Conservation (phyloP, 2,329 filamentous ascomycete genomes). For the Verticillium zaregamsianum region DNA sequence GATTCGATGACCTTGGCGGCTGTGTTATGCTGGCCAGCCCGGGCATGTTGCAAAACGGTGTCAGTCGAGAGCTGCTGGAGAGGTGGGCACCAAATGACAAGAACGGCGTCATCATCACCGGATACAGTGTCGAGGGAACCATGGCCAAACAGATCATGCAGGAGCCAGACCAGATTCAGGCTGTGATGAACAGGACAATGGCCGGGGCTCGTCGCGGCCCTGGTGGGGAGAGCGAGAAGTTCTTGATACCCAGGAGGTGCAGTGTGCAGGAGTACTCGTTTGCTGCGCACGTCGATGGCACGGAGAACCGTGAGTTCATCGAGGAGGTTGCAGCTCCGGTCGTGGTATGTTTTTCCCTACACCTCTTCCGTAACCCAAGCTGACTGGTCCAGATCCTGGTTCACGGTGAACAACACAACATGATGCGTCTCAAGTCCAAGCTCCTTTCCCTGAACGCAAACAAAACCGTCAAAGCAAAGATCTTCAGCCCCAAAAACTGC, state of each 20-base stretch:
- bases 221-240: slow-evolving; percentile 72
- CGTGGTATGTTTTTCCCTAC: slow-evolving; percentile 62
- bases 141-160: slow-evolving; percentile 97
- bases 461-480: slow-evolving; percentile 78
- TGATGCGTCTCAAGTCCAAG: slow-evolving; percentile 95
- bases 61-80: slow-evolving; percentile 87
- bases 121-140: slow-evolving; percentile 96
- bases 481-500: slow-evolving; percentile 91
- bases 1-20: slow-evolving; percentile 91
- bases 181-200: slow-evolving; percentile 76
- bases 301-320: slow-evolving; percentile 94
- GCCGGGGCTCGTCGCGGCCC: slow-evolving; percentile 60
- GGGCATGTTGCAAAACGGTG: slow-evolving; percentile 97
- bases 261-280: slow-evolving; percentile 94
- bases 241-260: slow-evolving; percentile 88
- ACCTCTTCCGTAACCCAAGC: background rate
- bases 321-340: slow-evolving; percentile 89
- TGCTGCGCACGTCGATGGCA: slow-evolving; percentile 92
- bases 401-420: slow-evolving; percentile 95
- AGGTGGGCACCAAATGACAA: slow-evolving; percentile 94
- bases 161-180: slow-evolving; percentile 91
- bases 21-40: slow-evolving; percentile 97
- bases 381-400: slow-evolving; percentile 73
- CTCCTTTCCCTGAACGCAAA: slow-evolving; percentile 85
- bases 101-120: slow-evolving; percentile 97